phyloP scores from a whole-genome alignment of 2,329 filamentous ascomycete genomes.

The Ceratocystis destructans region DNA sequence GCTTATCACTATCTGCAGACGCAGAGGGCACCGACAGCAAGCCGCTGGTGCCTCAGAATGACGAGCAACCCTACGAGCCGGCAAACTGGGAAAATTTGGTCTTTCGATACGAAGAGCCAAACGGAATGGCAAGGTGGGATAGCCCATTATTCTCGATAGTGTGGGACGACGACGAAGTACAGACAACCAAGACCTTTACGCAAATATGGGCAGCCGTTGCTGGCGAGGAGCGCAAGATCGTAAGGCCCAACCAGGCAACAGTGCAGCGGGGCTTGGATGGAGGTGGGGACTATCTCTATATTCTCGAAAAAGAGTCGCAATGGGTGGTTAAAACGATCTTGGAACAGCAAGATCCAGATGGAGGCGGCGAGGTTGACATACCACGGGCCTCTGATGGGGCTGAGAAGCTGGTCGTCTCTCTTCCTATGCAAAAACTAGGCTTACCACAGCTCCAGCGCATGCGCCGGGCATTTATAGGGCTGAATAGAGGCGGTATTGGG shows the following conservation, averaged over 20 bases:
- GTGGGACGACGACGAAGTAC: constrained; percentile 57
- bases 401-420: constrained; percentile 44
- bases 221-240: constrained; percentile 46
- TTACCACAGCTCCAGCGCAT: constrained; percentile 65
- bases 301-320: constrained; percentile 66
- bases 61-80: constrained; percentile 36
- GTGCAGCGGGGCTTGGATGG: constrained; percentile 49
- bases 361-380: constrained; percentile 44
- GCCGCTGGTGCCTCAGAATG: constrained; percentile 18
- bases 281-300: constrained; percentile 61
- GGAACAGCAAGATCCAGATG: constrained; percentile 56
- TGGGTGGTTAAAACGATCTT: constrained; percentile 58
- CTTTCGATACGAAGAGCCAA: constrained; percentile 75
- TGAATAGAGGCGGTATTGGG: constrained; percentile 59
- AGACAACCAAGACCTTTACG: constrained; percentile 42
- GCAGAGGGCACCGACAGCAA: neutral
- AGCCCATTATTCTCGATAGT: constrained; percentile 67
- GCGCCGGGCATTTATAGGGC: constrained; percentile 59
- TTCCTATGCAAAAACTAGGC: constrained; percentile 53
- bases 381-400: constrained; percentile 23
- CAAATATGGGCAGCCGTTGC: constrained; percentile 63
- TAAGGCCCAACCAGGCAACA: constrained; percentile 64
- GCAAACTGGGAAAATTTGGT: constrained; percentile 64
- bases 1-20: neutral
- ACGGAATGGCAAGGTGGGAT: constrained; percentile 74